phyloP scores from a whole-genome alignment of 768 basidiomycete species.

The Amanita polypyramis region DNA sequence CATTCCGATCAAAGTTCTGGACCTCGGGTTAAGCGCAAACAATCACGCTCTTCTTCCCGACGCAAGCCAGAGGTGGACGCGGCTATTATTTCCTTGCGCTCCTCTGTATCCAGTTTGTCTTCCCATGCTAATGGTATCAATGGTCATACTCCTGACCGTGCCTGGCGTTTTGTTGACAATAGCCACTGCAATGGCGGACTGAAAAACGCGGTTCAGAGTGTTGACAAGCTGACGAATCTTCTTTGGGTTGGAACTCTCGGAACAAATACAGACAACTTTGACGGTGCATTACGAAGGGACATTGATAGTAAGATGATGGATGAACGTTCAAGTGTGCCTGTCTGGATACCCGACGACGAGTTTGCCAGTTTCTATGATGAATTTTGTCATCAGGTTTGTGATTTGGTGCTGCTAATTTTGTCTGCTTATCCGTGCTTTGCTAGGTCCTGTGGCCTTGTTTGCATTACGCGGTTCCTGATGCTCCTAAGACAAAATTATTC shows the following conservation, averaged over 20 bases:
- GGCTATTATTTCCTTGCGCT: constrained; percentile 10
- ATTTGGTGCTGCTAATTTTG: constrained; percentile 10
- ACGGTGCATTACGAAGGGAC: constrained; percentile 40
- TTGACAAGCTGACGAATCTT: constrained; percentile 40
- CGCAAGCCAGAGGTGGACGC: constrained; percentile 17
- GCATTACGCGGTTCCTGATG: constrained; percentile 81
- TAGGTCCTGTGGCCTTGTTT: constrained; percentile 78
- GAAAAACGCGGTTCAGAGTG: constrained; percentile 70
- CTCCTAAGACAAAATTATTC: constrained; percentile 74
- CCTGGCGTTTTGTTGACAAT: constrained; percentile 45
- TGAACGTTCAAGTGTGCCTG: constrained; percentile 32
- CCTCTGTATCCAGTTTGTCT: background rate
- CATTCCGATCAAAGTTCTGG: constrained; percentile 25
- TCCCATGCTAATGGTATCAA: background rate
- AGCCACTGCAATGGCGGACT: constrained; percentile 76
- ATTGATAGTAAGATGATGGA: constrained; percentile 43
- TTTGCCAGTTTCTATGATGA: constrained; percentile 77
- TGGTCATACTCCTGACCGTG: constrained; percentile 12
- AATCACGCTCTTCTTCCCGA: constrained; percentile 42
- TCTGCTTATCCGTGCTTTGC: background rate
- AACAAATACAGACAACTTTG: constrained; percentile 54
- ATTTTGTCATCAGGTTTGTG: constrained; percentile 67
- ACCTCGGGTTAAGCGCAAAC: constrained; percentile 38
- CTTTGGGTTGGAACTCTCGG: constrained; percentile 70
- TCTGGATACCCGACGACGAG: constrained; percentile 77